Percentiles rank a stretch among this genome's conserved stretches.
Conservation (phyloP, 1,284 basidiomycete species). For the Ustanciosporium gigantosporum region DNA sequence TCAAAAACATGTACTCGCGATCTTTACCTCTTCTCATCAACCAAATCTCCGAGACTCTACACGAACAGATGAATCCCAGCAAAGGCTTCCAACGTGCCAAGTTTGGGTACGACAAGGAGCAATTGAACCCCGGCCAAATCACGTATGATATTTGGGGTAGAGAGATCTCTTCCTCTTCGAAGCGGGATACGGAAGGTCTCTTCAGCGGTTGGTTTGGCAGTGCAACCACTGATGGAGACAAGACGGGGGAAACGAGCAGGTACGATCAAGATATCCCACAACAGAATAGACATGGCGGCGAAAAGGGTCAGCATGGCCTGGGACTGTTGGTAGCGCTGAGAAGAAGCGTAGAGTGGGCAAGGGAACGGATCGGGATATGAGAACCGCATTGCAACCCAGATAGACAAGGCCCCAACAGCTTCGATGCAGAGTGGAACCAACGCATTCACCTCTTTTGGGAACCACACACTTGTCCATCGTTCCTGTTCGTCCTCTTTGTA, state of each 20-base stretch:
- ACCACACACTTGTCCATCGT: too few relatives aligned
- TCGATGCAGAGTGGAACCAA: too few relatives aligned
- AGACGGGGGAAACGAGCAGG: too few relatives aligned
- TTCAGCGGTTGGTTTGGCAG: conserved; percentile 18
- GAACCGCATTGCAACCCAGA: too few relatives aligned
- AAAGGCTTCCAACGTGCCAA: neutral
- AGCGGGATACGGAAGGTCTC: neutral
- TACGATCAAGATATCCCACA: neutral
- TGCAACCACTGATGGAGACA: neutral
- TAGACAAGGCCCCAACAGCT: too few relatives aligned
- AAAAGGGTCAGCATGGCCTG: neutral
- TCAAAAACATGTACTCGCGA: conserved; percentile 11
- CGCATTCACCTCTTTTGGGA: too few relatives aligned
- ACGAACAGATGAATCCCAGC: neutral
- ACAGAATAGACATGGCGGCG: too few relatives aligned
- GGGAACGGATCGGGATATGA: conserved; percentile 10
- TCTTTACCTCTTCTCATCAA: conserved; percentile 6
- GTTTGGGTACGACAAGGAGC: neutral
- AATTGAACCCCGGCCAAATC: neutral
- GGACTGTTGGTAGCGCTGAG: conserved; percentile 21
- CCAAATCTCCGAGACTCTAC: conserved; percentile 3
- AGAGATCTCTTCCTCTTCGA: conserved; percentile 3
- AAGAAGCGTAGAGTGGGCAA: conserved; percentile 30
- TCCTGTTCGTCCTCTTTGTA: too few relatives aligned
- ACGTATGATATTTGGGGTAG: conserved; percentile 33